phyloP scores from a whole-genome alignment of 2,329 filamentous ascomycete genomes.

The Aspergillus nomiae region DNA sequence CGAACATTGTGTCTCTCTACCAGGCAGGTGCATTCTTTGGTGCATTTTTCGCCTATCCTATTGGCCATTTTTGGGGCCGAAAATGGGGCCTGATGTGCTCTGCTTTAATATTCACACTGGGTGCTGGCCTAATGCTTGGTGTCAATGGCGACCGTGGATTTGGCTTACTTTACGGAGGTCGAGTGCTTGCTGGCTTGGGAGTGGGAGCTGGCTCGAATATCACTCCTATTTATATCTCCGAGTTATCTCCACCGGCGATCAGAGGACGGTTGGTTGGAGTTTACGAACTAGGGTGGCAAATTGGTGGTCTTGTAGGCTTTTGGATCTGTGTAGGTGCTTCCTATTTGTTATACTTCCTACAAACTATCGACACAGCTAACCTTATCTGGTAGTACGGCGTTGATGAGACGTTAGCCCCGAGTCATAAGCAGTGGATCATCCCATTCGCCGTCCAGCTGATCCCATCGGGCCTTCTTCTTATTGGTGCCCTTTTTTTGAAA shows the following conservation, averaged over 20 bases:
- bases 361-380: conserved; percentile 12
- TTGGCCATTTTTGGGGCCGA: conserved; percentile 68
- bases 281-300: conserved; percentile 60
- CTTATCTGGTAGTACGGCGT: conserved; percentile 55
- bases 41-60: conserved; percentile 67
- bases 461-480: conserved; percentile 47
- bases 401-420: conserved; percentile 33
- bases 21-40: conserved; percentile 85
- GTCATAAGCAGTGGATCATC: conserved; percentile 44
- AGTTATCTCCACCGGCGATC: conserved; percentile 60
- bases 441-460: conserved; percentile 46
- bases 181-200: conserved; percentile 60
- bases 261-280: conserved; percentile 61
- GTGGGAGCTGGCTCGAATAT: conserved; percentile 60
- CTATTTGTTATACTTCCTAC: conserved; percentile 16
- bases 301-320: conserved; percentile 53
- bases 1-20: conserved; percentile 79
- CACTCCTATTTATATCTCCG: conserved; percentile 62
- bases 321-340: conserved; percentile 48
- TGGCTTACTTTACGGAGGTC: conserved; percentile 60
- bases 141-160: conserved; percentile 63
- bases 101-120: conserved; percentile 66
- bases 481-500: conserved; percentile 63
- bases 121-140: conserved; percentile 72
- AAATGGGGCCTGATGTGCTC: conserved; percentile 65